These are phyloP conservation scores for Nakazawaea ambrosiae DNA, from an alignment of 805 yeast species.

Conservation along the genomic window DNA sequence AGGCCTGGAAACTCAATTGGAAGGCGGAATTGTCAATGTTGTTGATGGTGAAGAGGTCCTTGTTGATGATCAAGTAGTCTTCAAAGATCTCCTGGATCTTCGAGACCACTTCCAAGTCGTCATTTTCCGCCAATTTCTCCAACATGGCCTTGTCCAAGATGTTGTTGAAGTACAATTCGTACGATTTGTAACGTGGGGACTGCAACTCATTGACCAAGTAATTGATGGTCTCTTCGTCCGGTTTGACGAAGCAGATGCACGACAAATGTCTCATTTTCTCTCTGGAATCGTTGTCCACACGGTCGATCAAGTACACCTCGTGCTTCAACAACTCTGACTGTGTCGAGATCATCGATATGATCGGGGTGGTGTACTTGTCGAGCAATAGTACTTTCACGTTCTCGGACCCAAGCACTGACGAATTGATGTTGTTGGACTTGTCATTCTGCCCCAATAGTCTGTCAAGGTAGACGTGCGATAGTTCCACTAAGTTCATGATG, in stretches of 20 bases:
- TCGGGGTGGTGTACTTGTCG: slow-evolving; percentile 73
- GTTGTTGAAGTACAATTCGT: slow-evolving; percentile 75
- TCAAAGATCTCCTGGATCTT: slow-evolving; percentile 79
- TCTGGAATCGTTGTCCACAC: slow-evolving; percentile 50
- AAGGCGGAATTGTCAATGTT: slow-evolving; percentile 23
- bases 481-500: slow-evolving; percentile 40
- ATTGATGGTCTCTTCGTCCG: slow-evolving; percentile 57
- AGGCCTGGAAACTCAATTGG: slow-evolving; percentile 25
- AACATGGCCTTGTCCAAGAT: slow-evolving; percentile 66
- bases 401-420: neutral
- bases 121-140: slow-evolving; percentile 86
- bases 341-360: slow-evolving; percentile 83
- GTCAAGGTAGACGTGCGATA: slow-evolving; percentile 36
- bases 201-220: slow-evolving; percentile 58
- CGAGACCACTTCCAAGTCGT: slow-evolving; percentile 72
- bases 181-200: slow-evolving; percentile 72
- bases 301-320: slow-evolving; percentile 80
- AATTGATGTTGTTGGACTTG: slow-evolving; percentile 17
- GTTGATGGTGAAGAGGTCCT: slow-evolving; percentile 48
- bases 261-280: slow-evolving; percentile 73
- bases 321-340: slow-evolving; percentile 78
- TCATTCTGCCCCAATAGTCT: slow-evolving; percentile 22
- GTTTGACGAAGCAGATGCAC: slow-evolving; percentile 75
- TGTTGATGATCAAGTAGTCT: slow-evolving; percentile 72
- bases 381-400: slow-evolving; percentile 69